Base-by-base conservation (phyloP, 2,329 filamentous ascomycete genomes). In the Fusarium fracticaudum region DNA sequence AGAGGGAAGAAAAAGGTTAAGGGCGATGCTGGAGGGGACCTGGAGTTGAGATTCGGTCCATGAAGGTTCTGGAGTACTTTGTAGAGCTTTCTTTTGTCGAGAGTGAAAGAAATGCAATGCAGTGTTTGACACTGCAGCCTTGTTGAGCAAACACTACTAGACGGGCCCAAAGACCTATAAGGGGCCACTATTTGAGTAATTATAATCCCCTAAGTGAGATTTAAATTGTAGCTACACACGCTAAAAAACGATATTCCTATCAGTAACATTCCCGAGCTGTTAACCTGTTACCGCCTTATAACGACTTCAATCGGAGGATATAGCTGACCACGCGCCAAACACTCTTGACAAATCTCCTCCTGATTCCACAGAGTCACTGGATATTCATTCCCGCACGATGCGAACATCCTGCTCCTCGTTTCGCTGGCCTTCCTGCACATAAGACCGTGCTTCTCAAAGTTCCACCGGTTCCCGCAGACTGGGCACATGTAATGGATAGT, bases 361-460 rank as follows among this genome's bases (percentile, higher is more conserved):
- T 13, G 20, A 40, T 50, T 47, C 64, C 64, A 64, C 18, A 63
- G 17, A 0, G 50, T 64, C n/a, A 55, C n/a, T 4, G 64, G 17
- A 26, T 24, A 50, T 33, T 55, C 26, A 8, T 35, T 50, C 11
- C 64, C 66, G 18, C 66, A 69, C 0, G 66, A 64, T 6, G 37
- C 57, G 8, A 26, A 69, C 1, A 8, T 29, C 6, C 29, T 5
- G 7, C 20, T 41, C 2, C 5, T 13, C 2, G 57, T 69, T n/a
- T 24, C 24, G 11, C 8, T 41, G 7, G 50, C 48, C 15, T 12
- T 63, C 1, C 44, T 44, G 38, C 66, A 69, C 10, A 7, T 20
- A 9, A 69, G 26, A 6, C 43, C 57, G 8, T 69, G 64, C n/a
- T 69, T 69, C n/a, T 69, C 66, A 18, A 55, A 69, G 15, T 69